These are phyloP conservation scores for Xylaria acuta DNA, from an alignment of 495 filamentous ascomycete genomes.

Conservation along the genomic window DNA sequence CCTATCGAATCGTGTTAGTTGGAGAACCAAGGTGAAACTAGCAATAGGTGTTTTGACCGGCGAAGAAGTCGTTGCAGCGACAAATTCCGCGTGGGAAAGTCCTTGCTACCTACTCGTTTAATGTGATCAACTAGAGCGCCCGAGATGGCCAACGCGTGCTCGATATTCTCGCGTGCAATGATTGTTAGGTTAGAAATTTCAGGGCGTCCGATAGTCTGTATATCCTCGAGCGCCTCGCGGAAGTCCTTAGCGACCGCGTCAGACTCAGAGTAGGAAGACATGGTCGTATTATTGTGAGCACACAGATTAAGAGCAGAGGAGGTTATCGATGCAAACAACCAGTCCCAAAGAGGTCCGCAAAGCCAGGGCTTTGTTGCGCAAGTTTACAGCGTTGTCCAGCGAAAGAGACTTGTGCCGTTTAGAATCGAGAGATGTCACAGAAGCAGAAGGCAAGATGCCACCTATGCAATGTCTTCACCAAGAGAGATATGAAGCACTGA, in stretches of 20 bases:
- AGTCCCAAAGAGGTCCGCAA: constrained; percentile 12
- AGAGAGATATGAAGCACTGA: constrained; percentile 36
- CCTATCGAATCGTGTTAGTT: constrained; percentile 60
- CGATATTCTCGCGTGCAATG: constrained; percentile 95
- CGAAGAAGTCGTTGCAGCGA: constrained; percentile 21
- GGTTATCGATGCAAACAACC: constrained; percentile 25
- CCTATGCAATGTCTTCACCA: constrained; percentile 39
- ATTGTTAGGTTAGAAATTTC: constrained; percentile 96
- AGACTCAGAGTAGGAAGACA: constrained; percentile 74
- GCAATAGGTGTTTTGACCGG: not conserved
- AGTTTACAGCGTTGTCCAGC: constrained; percentile 26
- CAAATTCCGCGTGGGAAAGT: constrained; percentile 13
- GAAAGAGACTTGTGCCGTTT: constrained; percentile 19
- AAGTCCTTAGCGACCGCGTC: constrained; percentile 96
- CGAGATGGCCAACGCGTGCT: constrained; percentile 90
- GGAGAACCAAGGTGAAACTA: constrained; percentile 3
- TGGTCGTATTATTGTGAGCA: constrained; percentile 49
- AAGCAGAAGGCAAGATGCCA: constrained; percentile 30
- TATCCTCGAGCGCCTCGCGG: constrained; percentile 87
- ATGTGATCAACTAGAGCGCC: constrained; percentile 91
- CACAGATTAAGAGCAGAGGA: constrained; percentile 23
- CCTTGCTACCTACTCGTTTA: constrained; percentile 72
- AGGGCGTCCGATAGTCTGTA: constrained; percentile 84
- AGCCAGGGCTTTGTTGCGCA: constrained; percentile 21
- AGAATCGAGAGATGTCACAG: constrained; percentile 36